Conservation (phyloP, 495 filamentous ascomycete species). For the Daldinia vernicosa region DNA sequence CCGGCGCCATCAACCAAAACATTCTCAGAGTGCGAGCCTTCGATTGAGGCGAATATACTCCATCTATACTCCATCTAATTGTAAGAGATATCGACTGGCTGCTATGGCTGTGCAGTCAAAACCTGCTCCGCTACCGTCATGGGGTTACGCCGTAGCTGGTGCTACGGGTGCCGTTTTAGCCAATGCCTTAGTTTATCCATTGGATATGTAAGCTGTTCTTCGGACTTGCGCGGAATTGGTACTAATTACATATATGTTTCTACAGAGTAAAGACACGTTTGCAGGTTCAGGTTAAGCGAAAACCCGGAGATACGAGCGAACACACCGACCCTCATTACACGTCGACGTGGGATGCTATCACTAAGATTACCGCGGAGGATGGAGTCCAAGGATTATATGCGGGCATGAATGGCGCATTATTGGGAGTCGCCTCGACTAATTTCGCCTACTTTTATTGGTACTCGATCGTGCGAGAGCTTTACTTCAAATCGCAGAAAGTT, state of each 20-base stretch:
- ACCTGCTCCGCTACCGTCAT: constrained; percentile 80
- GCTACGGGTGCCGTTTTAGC: constrained; percentile 93
- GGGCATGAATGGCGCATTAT: constrained; percentile 83
- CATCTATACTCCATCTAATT: neutral
- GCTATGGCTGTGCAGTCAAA: constrained; percentile 85
- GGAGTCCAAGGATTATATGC: constrained; percentile 86
- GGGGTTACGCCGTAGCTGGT: constrained; percentile 92
- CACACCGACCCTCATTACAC: constrained; percentile 74
- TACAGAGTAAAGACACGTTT: constrained; percentile 92
- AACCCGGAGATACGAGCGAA: constrained; percentile 52
- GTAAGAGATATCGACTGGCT: constrained; percentile 8
- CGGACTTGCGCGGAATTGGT: neutral
- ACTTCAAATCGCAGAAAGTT: constrained; percentile 72
- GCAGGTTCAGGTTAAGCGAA: constrained; percentile 90
- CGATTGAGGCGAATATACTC: constrained; percentile 1
- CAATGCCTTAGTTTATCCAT: constrained; percentile 94
- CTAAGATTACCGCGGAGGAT: constrained; percentile 83
- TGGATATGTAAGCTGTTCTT: constrained; percentile 81
- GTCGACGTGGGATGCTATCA: constrained; percentile 86
- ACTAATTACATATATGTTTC: constrained; percentile 24
- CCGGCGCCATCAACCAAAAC: neutral
- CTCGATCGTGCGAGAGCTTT: constrained; percentile 83
- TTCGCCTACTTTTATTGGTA: constrained; percentile 99
- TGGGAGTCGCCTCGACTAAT: constrained; percentile 96
- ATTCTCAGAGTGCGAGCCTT: constrained; percentile 4